phyloP scores from a whole-genome alignment of 495 filamentous ascomycete species.

The Parmelia sp. region DNA sequence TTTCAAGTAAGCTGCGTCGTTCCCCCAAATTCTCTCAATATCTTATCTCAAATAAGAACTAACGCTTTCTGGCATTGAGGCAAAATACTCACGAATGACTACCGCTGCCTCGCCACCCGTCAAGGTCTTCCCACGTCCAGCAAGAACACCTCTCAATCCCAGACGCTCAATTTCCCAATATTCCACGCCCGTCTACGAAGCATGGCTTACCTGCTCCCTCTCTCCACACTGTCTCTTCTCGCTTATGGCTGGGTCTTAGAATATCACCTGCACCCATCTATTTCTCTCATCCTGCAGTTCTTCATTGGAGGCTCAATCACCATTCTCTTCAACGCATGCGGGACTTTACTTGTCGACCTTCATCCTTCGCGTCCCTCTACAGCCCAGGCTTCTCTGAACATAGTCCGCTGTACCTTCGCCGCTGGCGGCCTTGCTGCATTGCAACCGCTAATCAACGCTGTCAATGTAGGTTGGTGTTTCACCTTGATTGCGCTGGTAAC shows the following conservation, averaged over 20 bases:
- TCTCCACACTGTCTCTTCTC: constrained; percentile 1
- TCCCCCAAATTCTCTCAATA: neutral
- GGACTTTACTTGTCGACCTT: constrained; percentile 55
- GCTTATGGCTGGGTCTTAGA: constrained; percentile 15
- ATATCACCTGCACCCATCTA: constrained; percentile 8
- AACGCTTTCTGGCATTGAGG: neutral
- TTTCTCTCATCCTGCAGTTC: constrained; percentile 16
- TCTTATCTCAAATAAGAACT: neutral
- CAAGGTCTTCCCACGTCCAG: constrained; percentile 44
- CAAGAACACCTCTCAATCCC: constrained; percentile 47
- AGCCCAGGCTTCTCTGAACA: constrained; percentile 62
- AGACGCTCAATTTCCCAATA: constrained; percentile 43
- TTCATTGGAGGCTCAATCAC: constrained; percentile 8
- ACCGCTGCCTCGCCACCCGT: constrained; percentile 44
- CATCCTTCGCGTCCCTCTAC: constrained; percentile 54
- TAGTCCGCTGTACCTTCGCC: constrained; percentile 59
- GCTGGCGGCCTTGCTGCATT: constrained; percentile 59
- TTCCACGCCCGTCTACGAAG: constrained; percentile 13
- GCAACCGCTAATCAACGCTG: constrained; percentile 54
- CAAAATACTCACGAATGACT: constrained; percentile 51
- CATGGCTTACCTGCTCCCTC: constrained; percentile 1
- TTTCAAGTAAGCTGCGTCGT: constrained; percentile 1
- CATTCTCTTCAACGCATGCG: constrained; percentile 7
- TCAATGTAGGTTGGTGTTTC: constrained; percentile 64
- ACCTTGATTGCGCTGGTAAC: constrained; percentile 51